Conservation (phyloP, 2,329 filamentous ascomycete genomes). For the Beauveria bassiana region DNA sequence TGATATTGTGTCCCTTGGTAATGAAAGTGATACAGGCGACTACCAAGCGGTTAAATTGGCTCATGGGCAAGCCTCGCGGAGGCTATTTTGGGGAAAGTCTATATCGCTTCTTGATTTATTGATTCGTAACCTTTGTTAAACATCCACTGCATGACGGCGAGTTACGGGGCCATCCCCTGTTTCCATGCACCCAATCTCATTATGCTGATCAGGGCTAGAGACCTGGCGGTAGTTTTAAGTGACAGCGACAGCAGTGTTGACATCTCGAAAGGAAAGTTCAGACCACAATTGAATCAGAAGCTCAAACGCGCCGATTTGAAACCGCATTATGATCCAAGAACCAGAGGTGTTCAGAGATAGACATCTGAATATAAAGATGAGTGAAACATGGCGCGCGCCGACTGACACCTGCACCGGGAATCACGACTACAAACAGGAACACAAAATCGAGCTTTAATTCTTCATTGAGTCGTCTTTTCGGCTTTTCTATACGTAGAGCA, state of each 20-base stretch:
- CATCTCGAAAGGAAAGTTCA: background rate
- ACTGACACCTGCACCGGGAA: background rate
- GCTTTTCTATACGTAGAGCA: background rate
- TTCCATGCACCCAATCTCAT: background rate
- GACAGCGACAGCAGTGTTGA: background rate
- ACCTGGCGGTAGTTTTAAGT: background rate
- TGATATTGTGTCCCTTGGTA: background rate
- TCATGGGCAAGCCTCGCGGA: background rate
- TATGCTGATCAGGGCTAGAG: background rate
- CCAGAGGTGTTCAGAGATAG: too few relatives aligned
- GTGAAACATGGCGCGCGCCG: too few relatives aligned
- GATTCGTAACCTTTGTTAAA: background rate
- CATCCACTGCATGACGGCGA: background rate
- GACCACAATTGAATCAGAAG: too few relatives aligned
- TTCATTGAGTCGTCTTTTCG: slow-evolving; percentile 15
- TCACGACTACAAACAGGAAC: background rate
- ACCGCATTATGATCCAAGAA: too few relatives aligned
- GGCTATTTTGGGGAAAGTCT: background rate
- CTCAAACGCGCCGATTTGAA: too few relatives aligned
- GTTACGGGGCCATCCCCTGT: background rate
- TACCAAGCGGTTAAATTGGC: background rate
- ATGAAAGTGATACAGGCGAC: background rate
- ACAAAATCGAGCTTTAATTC: slow-evolving; percentile 15
- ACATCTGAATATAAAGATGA: too few relatives aligned
- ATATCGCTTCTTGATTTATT: background rate